Conservation (phyloP, 129 eudicot genomes). For the sunflower (Helianthus annuus) region DNA sequence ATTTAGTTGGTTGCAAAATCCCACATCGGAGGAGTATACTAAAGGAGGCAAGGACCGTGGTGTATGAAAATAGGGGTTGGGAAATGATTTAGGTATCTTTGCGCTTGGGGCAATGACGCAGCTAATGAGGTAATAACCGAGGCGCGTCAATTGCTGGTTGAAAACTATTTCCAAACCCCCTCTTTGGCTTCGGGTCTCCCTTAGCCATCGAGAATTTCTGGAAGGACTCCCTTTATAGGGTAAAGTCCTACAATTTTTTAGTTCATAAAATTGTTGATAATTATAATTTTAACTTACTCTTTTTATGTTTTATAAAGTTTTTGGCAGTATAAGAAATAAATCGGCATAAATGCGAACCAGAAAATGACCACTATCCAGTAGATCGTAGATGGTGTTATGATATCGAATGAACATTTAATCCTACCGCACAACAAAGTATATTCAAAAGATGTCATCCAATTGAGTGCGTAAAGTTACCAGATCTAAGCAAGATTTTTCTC, state of each 20-base stretch:
- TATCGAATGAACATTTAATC: too few species aligned
- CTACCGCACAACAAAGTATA: too few species aligned
- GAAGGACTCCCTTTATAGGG: slow-evolving; percentile 30
- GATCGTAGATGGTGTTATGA: too few species aligned
- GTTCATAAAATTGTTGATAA: neutral
- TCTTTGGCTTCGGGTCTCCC: slow-evolving; percentile 35
- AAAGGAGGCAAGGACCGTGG: neutral
- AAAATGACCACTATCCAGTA: too few species aligned
- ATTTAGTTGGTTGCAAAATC: neutral
- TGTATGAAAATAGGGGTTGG: neutral
- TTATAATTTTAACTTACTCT: too few species aligned
- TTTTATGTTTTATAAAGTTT: too few species aligned
- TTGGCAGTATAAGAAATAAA: too few species aligned
- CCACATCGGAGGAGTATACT: neutral
- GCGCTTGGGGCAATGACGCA: slow-evolving; percentile 77
- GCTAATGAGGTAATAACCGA: slow-evolving; percentile 68
- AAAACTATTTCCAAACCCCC: slow-evolving; percentile 65
- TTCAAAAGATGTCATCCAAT: too few species aligned
- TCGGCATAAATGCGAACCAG: too few species aligned
- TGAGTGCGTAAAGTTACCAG: too few species aligned
- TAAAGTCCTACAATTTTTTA: neutral
- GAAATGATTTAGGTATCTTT: too few species aligned
- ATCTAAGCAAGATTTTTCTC: too few species aligned
- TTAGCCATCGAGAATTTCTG: slow-evolving; percentile 3
- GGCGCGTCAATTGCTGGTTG: slow-evolving; percentile 80